Conservation (phyloP, 257 asterid species). For the Cordia subcordata region DNA sequence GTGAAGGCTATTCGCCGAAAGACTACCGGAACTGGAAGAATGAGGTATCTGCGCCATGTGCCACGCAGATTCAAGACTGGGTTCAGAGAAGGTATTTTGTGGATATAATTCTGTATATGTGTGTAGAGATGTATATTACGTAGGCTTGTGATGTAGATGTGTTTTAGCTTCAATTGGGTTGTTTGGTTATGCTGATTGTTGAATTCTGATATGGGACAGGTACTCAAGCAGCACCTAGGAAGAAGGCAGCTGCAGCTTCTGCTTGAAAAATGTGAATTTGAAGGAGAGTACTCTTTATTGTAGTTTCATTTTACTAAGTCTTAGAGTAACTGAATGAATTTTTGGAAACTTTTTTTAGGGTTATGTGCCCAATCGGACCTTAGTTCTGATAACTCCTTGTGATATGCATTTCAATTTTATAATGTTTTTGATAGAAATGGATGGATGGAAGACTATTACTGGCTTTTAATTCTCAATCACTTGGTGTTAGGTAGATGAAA, state of each 20-base stretch:
- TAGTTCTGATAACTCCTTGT: conserved; percentile 16
- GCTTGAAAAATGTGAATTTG: conserved; percentile 28
- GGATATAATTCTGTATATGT: background rate
- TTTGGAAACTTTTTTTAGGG: conserved; percentile 23
- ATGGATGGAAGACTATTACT: background rate
- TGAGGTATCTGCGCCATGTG: conserved; percentile 77
- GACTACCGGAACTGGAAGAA: conserved; percentile 92
- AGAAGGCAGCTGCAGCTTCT: conserved; percentile 64
- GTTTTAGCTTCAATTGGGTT: too few relatives aligned
- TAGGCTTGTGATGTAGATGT: background rate
- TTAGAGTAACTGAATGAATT: conserved; percentile 22
- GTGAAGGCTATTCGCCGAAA: conserved; percentile 5
- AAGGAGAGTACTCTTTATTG: conserved; percentile 16
- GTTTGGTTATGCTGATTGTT: background rate
- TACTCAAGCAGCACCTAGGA: conserved; percentile 93
- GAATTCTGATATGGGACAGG: conserved; percentile 31
- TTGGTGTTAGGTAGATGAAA: too few relatives aligned
- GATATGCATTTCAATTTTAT: conserved; percentile 19
- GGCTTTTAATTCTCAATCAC: background rate
- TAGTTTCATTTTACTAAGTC: conserved; percentile 22
- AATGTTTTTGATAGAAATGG: conserved; percentile 14
- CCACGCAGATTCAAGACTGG: conserved; percentile 74
- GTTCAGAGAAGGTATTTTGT: conserved; percentile 63
- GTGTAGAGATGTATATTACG: background rate
- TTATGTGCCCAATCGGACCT: conserved; percentile 17